Evolutionary conservation across 2,329 filamentous ascomycete genomes (phyloP).

Genomic region (Penicillium sp.): DNA sequence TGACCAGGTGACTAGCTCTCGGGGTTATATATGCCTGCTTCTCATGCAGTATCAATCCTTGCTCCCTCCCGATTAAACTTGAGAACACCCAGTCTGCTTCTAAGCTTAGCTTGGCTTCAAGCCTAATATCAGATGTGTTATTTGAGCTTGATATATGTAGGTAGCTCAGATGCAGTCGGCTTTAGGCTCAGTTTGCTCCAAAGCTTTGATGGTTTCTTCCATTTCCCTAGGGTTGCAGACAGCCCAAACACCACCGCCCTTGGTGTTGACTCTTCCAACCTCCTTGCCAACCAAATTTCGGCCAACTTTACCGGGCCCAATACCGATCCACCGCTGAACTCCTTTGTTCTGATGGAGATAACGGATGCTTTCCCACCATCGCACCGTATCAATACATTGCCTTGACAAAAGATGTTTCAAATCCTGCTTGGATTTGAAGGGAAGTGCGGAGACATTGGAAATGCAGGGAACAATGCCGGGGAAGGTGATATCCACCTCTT

Average conservation of each 20-base stretch:
- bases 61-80: not conserved
- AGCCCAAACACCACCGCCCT: conserved; percentile 90
- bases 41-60: not conserved
- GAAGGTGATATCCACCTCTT: conserved; percentile 66
- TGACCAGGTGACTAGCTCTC: not conserved
- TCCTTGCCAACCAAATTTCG: conserved; percentile 93
- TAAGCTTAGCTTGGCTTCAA: not conserved
- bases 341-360: conserved; percentile 83
- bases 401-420: conserved; percentile 76
- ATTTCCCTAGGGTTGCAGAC: conserved; percentile 78
- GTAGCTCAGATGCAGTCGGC: not conserved
- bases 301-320: conserved; percentile 91
- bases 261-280: conserved; percentile 78
- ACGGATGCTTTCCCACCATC: conserved; percentile 91
- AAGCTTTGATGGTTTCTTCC: conserved; percentile 64
- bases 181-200: conserved; percentile 62
- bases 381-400: conserved; percentile 86
- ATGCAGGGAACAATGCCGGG: conserved; percentile 75
- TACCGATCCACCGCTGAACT: conserved; percentile 83
- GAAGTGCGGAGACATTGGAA: conserved; percentile 80
- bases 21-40: not conserved
- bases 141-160: not conserved
- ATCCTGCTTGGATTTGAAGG: conserved; percentile 71
- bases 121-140: not conserved
- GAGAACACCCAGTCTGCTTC: not conserved